Percentiles rank a stretch among this genome's conserved stretches.
Conservation (phyloP, 2,329 filamentous ascomycete genomes). For the Fusarium pseudograminearum region DNA sequence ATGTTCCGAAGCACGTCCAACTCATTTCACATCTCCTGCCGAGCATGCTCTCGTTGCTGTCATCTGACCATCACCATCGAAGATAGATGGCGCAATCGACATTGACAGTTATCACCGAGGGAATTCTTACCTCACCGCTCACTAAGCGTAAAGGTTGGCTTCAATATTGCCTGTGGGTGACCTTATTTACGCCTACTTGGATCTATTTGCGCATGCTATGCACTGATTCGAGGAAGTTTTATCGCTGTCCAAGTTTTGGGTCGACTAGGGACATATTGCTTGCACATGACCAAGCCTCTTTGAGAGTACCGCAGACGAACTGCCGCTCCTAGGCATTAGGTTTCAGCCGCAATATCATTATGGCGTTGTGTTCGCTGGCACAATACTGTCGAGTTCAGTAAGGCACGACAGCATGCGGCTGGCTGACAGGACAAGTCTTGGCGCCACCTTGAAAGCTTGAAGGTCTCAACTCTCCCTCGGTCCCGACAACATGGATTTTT, state of each 20-base stretch:
- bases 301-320: constrained; percentile 16
- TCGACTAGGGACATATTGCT: constrained; percentile 9
- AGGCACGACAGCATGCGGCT: constrained; percentile 31
- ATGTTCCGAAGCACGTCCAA: neutral
- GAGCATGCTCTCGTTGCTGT: neutral
- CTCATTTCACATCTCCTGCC: neutral
- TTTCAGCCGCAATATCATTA: constrained; percentile 22
- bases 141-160: neutral
- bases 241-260: neutral
- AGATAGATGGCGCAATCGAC: neutral
- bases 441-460: constrained; percentile 9
- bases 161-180: neutral
- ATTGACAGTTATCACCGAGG: neutral
- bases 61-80: neutral
- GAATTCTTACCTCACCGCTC: neutral
- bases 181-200: neutral
- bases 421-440: constrained; percentile 28
- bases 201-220: neutral
- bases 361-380: constrained; percentile 2
- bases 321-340: constrained; percentile 13
- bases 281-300: constrained; percentile 35
- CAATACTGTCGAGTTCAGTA: constrained; percentile 12
- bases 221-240: constrained; percentile 16
- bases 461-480: constrained; percentile 3
- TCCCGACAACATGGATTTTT: constrained; percentile 25